Base-by-base conservation (phyloP, 192 early-diverging fungal species). In the Funneliformis geosporum region DNA sequence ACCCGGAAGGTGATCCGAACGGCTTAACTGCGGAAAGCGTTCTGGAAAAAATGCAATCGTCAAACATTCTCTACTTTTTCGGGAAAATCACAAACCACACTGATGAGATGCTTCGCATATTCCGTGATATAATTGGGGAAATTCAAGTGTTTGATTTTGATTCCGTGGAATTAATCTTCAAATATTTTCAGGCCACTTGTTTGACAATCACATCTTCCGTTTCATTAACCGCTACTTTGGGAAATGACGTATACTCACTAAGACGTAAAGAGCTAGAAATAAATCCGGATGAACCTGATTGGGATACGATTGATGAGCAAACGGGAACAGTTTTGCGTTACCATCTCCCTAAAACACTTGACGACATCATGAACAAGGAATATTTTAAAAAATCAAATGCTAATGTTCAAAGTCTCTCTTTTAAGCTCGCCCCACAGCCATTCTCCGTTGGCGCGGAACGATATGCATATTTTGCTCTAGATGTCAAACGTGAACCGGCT, bases 391-490 rank as follows among this genome's bases (percentile, higher is more conserved):
- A 50, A 50, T 55, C 46, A 14, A 73, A 73, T 23, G 18, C 50
- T 42, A 33, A n/a, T n/a, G 0, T 21, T n/a, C 42, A 59, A 50
- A 73, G 27, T 8, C n/a, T 40, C 16, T 47, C 18, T 18, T 73
- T 27, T 33, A 73, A 73, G 50, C 21, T 18, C 9, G 43, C 72
- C 16, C 21, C 43, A 59, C 8, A 73, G 23, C 72, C 72, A 59
- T 73, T 73, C 44, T 73, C 72, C 25, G 44, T 59, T 59, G 72
- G 72, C 9, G 72, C 72, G 7, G 72, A 73, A 59, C 43, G 72
- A 55, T 73, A 73, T n/a, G 72, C 72, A 73, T 73, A 73, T 50
- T 73, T 27, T 73, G 72, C 23, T 59, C 42, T 73, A 28, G n/a
- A 73, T 10, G 33, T 33, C 33, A 21, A 18, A 0, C 5, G 10